These are phyloP conservation scores for Quercus phellos DNA, from an alignment of 331 rosid species.

Conservation along the genomic window DNA sequence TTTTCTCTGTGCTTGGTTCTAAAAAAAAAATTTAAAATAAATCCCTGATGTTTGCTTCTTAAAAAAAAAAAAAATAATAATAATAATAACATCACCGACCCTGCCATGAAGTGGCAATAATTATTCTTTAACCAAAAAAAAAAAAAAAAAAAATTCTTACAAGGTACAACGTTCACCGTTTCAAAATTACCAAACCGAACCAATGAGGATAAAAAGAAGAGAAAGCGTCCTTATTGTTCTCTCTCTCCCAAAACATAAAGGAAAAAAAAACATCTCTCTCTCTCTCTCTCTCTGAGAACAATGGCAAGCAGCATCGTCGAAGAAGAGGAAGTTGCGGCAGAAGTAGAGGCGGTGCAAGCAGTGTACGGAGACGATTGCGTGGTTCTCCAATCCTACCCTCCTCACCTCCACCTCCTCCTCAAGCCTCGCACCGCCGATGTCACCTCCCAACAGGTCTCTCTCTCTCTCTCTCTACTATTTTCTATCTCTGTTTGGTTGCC, in stretches of 20 bases:
- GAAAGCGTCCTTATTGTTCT: neutral
- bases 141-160: too few species aligned
- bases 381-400: conserved; percentile 52
- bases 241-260: neutral
- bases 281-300: neutral
- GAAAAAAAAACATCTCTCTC: too few species aligned
- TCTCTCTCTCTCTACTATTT: neutral
- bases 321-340: conserved; percentile 47
- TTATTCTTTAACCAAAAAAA: too few species aligned
- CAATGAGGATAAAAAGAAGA: too few species aligned
- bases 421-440: conserved; percentile 83
- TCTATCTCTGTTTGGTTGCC: neutral
- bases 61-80: too few species aligned
- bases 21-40: too few species aligned
- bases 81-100: too few species aligned
- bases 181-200: too few species aligned
- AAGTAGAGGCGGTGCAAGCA: conserved; percentile 68
- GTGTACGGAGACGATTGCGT: conserved; percentile 59
- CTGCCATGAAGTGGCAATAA: too few species aligned
- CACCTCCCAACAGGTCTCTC: conserved; percentile 60
- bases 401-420: conserved; percentile 58
- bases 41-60: too few species aligned
- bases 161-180: too few species aligned
- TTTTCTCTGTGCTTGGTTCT: accelerated
- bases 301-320: conserved; percentile 28